Conservation (phyloP, 345 rosid species). For the Citrus maxima region DNA sequence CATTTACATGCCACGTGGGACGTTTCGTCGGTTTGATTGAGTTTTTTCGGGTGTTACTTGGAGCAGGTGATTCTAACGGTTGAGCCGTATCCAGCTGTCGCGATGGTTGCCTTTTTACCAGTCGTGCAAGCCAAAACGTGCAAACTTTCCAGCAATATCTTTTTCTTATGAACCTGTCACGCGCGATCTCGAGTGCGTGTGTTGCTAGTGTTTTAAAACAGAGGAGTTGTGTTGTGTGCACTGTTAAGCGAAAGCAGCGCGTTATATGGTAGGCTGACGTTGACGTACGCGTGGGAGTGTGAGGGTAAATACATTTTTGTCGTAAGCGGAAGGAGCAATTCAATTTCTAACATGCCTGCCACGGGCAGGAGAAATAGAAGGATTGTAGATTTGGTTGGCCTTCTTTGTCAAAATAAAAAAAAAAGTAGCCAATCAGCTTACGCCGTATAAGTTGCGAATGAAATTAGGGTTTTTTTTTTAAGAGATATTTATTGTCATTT, state of each 20-base stretch:
- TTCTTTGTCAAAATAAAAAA: not conserved
- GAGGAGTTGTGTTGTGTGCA: not conserved
- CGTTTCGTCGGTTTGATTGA: too few relatives aligned
- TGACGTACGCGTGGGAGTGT: not conserved
- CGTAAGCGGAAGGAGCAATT: not conserved
- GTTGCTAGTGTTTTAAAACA: rapidly evolving
- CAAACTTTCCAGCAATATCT: not conserved
- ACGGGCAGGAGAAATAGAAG: not conserved
- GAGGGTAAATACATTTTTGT: not conserved
- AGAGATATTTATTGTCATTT: too few relatives aligned
- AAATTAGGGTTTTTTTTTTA: too few relatives aligned
- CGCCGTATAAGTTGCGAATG: not conserved
- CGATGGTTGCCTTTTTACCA: not conserved
- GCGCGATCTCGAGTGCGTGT: not conserved
- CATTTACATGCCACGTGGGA: not conserved
- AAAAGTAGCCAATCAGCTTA: not conserved
- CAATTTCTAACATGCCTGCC: not conserved
- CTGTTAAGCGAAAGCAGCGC: not conserved
- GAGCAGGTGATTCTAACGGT: not conserved
- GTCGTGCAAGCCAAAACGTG: constrained; percentile 13
- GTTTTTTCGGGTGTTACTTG: not conserved
- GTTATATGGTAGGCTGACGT: not conserved
- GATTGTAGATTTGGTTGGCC: not conserved
- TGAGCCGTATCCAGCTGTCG: constrained; percentile 11
- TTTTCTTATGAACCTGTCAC: not conserved